These are phyloP conservation scores for Solanum okadae DNA, from an alignment of 257 asterid species.

Conservation along the genomic window DNA sequence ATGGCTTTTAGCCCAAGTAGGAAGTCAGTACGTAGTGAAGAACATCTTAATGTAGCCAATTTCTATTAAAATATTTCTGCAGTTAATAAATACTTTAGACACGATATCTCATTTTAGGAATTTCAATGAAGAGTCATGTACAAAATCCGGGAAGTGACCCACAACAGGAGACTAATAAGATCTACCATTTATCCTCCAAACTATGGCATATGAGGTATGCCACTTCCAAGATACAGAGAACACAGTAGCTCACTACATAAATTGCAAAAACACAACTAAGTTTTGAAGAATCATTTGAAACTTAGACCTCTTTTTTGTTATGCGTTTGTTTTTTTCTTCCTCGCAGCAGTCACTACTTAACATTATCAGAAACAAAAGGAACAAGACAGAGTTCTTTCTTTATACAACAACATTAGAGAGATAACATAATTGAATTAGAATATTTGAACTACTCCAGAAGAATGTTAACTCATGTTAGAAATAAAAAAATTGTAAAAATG, in stretches of 20 bases:
- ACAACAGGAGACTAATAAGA: constrained; percentile 14
- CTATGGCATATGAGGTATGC: neutral
- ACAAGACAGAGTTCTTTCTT: neutral
- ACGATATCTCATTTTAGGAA: constrained; percentile 32
- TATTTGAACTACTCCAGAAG: neutral
- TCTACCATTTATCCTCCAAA: neutral
- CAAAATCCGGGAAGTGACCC: constrained; percentile 20
- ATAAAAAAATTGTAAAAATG: neutral
- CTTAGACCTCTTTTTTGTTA: neutral
- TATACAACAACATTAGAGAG: neutral
- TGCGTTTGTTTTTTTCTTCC: neutral
- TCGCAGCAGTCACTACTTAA: neutral
- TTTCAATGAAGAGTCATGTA: constrained; percentile 26
- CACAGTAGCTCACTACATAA: neutral
- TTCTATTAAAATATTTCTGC: constrained; percentile 24
- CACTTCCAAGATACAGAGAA: neutral
- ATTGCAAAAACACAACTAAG: neutral
- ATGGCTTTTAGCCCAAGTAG: constrained; percentile 43
- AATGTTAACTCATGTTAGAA: neutral
- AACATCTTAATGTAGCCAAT: constrained; percentile 24
- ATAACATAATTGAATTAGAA: neutral
- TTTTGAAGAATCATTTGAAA: neutral
- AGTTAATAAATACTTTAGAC: constrained; percentile 46
- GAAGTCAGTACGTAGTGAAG: constrained; percentile 32
- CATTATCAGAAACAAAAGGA: neutral